Evolutionary conservation across 768 basidiomycete species (phyloP).

Genomic region (Trametes elegans): DNA sequence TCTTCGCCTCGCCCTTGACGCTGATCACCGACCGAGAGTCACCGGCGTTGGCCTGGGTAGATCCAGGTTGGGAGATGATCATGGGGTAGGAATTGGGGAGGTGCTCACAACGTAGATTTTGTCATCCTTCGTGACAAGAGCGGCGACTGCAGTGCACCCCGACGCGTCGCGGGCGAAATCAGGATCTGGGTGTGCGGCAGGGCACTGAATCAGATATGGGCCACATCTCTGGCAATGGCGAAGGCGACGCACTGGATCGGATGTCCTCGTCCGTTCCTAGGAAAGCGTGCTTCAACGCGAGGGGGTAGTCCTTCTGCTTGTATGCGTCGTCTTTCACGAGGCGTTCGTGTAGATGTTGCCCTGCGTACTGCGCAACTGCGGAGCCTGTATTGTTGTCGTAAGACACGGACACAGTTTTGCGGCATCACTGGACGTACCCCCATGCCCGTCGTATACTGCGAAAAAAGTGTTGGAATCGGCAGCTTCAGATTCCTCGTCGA

Average conservation of each 20-base stretch:
- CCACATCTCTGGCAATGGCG: neutral
- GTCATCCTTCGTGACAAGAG: constrained; percentile 72
- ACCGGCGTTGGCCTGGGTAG: constrained; percentile 89
- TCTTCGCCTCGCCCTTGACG: constrained; percentile 80
- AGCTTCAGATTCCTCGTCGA: constrained; percentile 48
- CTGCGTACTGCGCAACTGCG: constrained; percentile 84
- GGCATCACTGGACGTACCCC: constrained; percentile 53
- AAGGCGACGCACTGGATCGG: constrained; percentile 58
- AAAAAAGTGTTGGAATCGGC: constrained; percentile 75
- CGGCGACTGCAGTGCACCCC: constrained; percentile 93
- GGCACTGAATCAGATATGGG: constrained; percentile 16
- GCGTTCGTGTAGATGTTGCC: constrained; percentile 78
- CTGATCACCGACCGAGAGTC: constrained; percentile 92
- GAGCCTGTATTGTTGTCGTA: constrained; percentile 49
- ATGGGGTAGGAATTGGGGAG: too few species aligned
- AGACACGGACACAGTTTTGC: constrained; percentile 1
- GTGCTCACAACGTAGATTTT: constrained; percentile 76
- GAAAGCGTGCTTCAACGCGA: constrained; percentile 85
- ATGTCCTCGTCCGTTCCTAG: constrained; percentile 94
- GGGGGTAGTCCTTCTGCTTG: constrained; percentile 63
- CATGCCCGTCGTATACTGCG: constrained; percentile 98
- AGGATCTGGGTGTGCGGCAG: constrained; percentile 53
- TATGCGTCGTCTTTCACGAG: constrained; percentile 73
- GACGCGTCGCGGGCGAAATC: constrained; percentile 88
- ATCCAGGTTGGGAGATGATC: too few species aligned